These are phyloP conservation scores for Wickerhamiella parazyma DNA, from an alignment of 805 yeast genomes.

Conservation along the genomic window DNA sequence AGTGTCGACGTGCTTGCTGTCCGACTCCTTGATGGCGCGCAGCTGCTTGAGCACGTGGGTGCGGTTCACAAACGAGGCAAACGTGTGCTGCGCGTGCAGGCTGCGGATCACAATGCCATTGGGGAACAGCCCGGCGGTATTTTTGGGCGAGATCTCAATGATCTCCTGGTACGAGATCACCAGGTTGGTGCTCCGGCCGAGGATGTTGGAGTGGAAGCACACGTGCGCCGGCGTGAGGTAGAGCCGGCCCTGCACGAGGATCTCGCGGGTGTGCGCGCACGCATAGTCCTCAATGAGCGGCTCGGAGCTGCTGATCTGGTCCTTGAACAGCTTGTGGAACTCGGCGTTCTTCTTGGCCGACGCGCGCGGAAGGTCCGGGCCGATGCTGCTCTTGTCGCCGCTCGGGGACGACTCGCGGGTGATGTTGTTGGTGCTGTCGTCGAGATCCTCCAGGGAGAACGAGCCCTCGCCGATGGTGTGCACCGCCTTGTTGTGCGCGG, in stretches of 20 bases:
- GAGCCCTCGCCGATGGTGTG: conserved; percentile 5
- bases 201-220: conserved; percentile 73
- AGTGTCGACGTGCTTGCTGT: background rate
- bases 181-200: conserved; percentile 84
- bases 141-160: conserved; percentile 57
- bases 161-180: conserved; percentile 62
- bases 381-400: background rate
- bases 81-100: conserved; percentile 47
- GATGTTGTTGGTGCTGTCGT: background rate
- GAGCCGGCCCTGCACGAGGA: conserved; percentile 73
- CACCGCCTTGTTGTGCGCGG: conserved; percentile 1
- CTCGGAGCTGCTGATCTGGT: conserved; percentile 50
- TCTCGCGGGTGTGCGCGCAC: conserved; percentile 81
- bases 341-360: conserved; percentile 50
- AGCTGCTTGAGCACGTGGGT: conserved; percentile 64
- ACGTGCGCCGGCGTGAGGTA: conserved; percentile 66
- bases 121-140: conserved; percentile 81
- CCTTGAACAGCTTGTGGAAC: conserved; percentile 62
- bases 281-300: conserved; percentile 71
- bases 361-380: conserved; percentile 30
- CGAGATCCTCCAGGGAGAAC: conserved; percentile 8
- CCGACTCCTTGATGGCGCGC: conserved; percentile 20
- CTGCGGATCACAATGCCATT: conserved; percentile 74
- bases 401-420: background rate
- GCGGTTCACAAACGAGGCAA: conserved; percentile 78